Percentiles rank a stretch among this genome's conserved stretches.
Evolutionary conservation across 306 rosid species (phyloP).

Genomic region (Sesbania bispinosa): DNA sequence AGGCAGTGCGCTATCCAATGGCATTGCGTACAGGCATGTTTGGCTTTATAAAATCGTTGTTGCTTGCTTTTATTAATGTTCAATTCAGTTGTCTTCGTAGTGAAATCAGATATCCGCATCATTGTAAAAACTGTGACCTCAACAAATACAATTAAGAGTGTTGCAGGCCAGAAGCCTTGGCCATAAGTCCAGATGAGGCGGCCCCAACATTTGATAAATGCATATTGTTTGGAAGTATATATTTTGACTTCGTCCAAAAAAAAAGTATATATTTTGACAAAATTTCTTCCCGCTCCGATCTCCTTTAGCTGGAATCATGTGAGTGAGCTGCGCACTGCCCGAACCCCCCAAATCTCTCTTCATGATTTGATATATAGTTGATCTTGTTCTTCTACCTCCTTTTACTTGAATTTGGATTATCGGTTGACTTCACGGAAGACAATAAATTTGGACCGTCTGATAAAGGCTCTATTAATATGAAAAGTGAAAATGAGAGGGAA

Average conservation of each 20-base stretch:
- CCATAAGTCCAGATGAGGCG: neutral
- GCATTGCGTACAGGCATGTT: neutral
- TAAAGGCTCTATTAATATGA: no score
- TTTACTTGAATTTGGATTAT: no score
- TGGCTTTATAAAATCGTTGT: constrained; percentile 23
- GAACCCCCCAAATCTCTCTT: no score
- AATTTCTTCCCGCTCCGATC: neutral
- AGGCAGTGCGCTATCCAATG: constrained; percentile 19
- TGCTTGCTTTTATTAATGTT: constrained; percentile 26
- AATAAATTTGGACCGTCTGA: no score
- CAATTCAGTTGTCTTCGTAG: constrained; percentile 23
- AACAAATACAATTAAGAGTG: constrained; percentile 25
- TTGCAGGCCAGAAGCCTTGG: constrained; percentile 17
- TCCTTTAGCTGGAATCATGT: neutral
- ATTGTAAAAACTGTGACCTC: constrained; percentile 18
- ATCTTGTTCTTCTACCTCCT: no score
- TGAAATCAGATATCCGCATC: constrained; percentile 21
- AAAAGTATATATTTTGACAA: no score
- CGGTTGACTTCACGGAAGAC: no score
- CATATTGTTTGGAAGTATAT: constrained; percentile 22
- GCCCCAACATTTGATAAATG: constrained; percentile 6
- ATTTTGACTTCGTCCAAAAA: neutral
- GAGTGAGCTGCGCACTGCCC: neutral
- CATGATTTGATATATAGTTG: no score
- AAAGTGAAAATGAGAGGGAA: no score